A percentile compares a stretch with the other conserved stretches of the same genome.
These are phyloP conservation scores for Starmerella bacillaris DNA, from an alignment of 805 yeast species.

Conservation along the genomic window DNA sequence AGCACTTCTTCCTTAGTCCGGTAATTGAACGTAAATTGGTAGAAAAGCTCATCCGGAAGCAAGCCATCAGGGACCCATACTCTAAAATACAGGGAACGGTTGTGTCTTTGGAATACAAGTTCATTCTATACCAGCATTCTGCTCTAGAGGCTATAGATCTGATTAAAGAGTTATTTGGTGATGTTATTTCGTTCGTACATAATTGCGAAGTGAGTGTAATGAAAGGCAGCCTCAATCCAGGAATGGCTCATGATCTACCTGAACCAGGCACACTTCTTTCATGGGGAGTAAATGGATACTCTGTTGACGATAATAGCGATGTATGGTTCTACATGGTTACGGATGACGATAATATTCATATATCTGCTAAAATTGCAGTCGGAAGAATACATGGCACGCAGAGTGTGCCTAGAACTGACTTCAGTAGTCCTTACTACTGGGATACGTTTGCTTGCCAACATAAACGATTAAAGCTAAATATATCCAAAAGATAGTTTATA, in stretches of 20 bases:
- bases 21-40: conserved; percentile 13
- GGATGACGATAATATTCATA: too few relatives aligned
- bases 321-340: not conserved
- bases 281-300: not conserved
- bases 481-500: too few relatives aligned
- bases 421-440: too few relatives aligned
- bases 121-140: not conserved
- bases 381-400: too few relatives aligned
- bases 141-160: not conserved
- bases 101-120: conserved; percentile 5
- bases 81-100: conserved; percentile 2
- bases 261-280: not conserved
- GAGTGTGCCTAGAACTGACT: too few relatives aligned
- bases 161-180: not conserved
- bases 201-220: not conserved
- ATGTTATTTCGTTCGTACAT: not conserved
- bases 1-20: conserved; percentile 5
- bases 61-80: too few relatives aligned
- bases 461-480: too few relatives aligned
- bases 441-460: too few relatives aligned
- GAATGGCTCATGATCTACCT: too few relatives aligned
- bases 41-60: conserved; percentile 6
- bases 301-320: not conserved
- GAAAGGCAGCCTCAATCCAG: not conserved
- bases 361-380: too few relatives aligned